Evolutionary conservation across 1,284 basidiomycete genomes (phyloP).

Genomic region (Ganoderma meredithae): DNA sequence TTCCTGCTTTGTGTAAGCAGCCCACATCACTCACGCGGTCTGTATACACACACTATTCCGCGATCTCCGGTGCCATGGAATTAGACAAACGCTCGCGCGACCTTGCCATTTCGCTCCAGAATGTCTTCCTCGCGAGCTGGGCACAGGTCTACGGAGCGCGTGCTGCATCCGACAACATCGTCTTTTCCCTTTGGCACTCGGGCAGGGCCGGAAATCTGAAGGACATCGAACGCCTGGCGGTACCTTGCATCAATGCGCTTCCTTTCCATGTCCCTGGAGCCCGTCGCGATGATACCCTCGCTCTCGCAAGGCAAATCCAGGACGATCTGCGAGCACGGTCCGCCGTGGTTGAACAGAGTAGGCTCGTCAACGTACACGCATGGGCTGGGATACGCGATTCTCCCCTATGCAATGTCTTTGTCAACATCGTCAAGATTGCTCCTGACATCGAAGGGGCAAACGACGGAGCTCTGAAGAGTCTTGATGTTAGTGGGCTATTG

Average conservation of each 20-base stretch:
- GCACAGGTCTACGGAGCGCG: constrained; percentile 49
- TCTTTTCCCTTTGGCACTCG: constrained; percentile 57
- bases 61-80: constrained; percentile 32
- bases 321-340: constrained; percentile 48
- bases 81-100: constrained; percentile 42
- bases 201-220: constrained; percentile 48
- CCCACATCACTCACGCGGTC: constrained; percentile 20
- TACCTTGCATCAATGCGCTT: constrained; percentile 57
- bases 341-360: constrained; percentile 51
- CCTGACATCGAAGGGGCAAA: constrained; percentile 30
- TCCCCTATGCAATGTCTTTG: constrained; percentile 54
- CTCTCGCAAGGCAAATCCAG: constrained; percentile 45
- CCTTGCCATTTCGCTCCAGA: constrained; percentile 46
- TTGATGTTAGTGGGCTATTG: constrained; percentile 20
- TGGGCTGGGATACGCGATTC: constrained; percentile 43
- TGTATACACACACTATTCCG: constrained; percentile 36
- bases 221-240: constrained; percentile 48
- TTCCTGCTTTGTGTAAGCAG: constrained; percentile 40
- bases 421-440: constrained; percentile 52
- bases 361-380: constrained; percentile 46
- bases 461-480: constrained; percentile 13
- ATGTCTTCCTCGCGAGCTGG: constrained; percentile 55
- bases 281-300: constrained; percentile 31
- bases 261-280: constrained; percentile 46
- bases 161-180: constrained; percentile 41